These are phyloP conservation scores for Pyricularia sp. DNA, from an alignment of 2,329 filamentous ascomycete genomes.

Conservation along the genomic window DNA sequence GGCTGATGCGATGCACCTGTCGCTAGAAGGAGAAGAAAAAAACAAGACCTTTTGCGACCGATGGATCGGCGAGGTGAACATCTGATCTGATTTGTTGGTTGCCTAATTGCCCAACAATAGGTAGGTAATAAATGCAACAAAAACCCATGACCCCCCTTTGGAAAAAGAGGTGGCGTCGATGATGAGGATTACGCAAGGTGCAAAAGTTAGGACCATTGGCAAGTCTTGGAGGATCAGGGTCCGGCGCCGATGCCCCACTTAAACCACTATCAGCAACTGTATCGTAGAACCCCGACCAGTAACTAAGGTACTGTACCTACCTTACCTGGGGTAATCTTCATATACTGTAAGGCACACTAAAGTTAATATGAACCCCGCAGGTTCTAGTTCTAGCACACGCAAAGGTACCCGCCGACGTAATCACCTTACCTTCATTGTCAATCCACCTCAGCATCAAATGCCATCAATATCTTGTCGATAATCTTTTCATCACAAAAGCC, in stretches of 20 bases:
- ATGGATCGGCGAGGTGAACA: not conserved
- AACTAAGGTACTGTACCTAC: no score
- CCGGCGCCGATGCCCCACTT: no score
- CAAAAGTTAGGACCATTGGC: not conserved
- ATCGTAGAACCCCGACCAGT: no score
- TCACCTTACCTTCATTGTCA: not conserved
- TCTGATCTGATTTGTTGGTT: not conserved
- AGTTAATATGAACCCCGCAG: not conserved
- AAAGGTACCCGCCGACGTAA: not conserved
- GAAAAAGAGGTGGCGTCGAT: no score
- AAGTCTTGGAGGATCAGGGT: not conserved
- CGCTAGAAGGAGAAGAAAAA: no score
- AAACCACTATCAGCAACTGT: no score
- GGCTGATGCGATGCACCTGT: not conserved
- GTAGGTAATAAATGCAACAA: no score
- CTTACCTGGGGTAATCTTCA: no score
- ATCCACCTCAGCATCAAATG: not conserved
- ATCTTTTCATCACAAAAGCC: not conserved
- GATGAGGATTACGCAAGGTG: no score
- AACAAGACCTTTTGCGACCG: no score
- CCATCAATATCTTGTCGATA: not conserved
- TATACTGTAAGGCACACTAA: not conserved
- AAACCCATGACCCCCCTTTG: no score
- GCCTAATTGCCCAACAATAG: no score
- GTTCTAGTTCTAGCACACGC: not conserved